Evolutionary conservation across 345 rosid species (phyloP).

Genomic region (Viola odorata): DNA sequence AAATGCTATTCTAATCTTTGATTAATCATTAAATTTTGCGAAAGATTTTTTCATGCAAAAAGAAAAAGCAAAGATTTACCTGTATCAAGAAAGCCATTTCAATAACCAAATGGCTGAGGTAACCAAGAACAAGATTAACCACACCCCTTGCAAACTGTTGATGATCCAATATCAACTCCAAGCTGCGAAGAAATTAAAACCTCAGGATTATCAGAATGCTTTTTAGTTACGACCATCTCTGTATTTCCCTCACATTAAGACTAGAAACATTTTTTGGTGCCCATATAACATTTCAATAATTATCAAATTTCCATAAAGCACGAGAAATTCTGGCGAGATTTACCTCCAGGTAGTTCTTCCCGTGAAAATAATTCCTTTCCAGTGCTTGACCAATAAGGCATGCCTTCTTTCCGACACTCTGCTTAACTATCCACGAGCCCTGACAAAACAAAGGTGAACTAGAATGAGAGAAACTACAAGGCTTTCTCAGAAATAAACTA

Average conservation of each 20-base stretch:
- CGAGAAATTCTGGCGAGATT: neutral
- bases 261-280: too few relatives aligned
- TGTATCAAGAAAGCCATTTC: constrained; percentile 94
- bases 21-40: neutral
- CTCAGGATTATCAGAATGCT: neutral
- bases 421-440: constrained; percentile 99
- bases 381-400: constrained; percentile 94
- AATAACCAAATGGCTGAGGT: constrained; percentile 84
- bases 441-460: constrained; percentile 22
- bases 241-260: too few relatives aligned
- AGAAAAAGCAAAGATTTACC: constrained; percentile 35
- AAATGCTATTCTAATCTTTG: too few relatives aligned
- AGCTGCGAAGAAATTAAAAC: constrained; percentile 42
- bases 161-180: constrained; percentile 88
- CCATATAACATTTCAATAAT: too few relatives aligned
- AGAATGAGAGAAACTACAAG: neutral
- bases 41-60: neutral
- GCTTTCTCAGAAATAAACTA: neutral
- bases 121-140: constrained; percentile 91
- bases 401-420: constrained; percentile 94
- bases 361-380: constrained; percentile 78
- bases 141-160: constrained; percentile 96
- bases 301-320: neutral
- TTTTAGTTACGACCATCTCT: too few relatives aligned
- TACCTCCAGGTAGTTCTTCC: constrained; percentile 94